phyloP scores from a whole-genome alignment of 805 yeast genomes.

The Pichia sporocuriosa region DNA sequence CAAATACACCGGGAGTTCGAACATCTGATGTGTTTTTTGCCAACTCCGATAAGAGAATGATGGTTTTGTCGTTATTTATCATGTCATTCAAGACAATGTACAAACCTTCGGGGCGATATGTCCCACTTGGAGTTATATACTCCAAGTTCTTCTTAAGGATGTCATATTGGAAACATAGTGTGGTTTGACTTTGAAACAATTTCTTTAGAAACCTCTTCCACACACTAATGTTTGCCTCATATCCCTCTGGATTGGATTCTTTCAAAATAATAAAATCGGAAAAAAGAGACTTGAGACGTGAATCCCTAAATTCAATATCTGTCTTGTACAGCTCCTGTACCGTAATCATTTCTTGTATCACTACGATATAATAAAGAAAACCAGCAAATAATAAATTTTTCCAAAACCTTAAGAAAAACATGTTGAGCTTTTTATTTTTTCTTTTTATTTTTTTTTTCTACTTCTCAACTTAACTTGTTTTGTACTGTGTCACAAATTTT shows the following conservation, averaged over 20 bases:
- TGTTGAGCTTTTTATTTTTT: too few species aligned
- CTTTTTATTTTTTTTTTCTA: too few species aligned
- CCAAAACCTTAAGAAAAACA: too few species aligned
- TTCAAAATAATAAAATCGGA: slow-evolving; percentile 40
- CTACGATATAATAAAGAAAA: not conserved
- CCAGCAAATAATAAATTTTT: too few species aligned
- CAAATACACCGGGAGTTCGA: not conserved
- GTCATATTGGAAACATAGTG: slow-evolving; percentile 20
- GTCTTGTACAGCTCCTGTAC: slow-evolving; percentile 5
- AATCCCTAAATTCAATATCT: slow-evolving; percentile 10
- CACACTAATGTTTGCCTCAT: slow-evolving; percentile 40
- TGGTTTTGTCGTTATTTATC: slow-evolving; percentile 2
- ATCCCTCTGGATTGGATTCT: slow-evolving; percentile 42
- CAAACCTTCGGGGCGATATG: slow-evolving; percentile 1
- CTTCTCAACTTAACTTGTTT: too few species aligned
- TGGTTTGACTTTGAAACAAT: slow-evolving; percentile 24
- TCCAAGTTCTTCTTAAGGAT: slow-evolving; percentile 13
- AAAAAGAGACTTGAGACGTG: slow-evolving; percentile 40
- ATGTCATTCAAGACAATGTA: slow-evolving; percentile 6
- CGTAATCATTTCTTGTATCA: not conserved
- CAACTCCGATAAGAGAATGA: not conserved
- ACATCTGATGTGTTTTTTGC: not conserved
- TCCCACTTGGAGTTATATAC: slow-evolving; percentile 4
- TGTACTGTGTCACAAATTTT: too few species aligned
- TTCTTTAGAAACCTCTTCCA: slow-evolving; percentile 35